Evolutionary conservation across 495 filamentous ascomycete species (phyloP).

Genomic region (Ascobolus immersus): DNA sequence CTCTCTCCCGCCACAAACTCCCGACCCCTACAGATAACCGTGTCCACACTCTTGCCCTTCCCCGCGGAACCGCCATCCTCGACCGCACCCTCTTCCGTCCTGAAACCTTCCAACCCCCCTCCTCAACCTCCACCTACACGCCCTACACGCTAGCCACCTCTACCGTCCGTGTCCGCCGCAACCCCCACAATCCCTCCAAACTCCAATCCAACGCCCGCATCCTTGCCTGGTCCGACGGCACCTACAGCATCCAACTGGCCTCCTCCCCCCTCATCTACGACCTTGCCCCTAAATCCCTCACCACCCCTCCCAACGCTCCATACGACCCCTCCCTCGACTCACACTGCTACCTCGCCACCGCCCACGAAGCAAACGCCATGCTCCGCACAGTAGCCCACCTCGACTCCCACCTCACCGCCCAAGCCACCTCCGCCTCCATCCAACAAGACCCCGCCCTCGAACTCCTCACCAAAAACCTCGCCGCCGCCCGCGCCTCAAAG

Average conservation of each 20-base stretch:
- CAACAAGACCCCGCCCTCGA: conserved; percentile 41
- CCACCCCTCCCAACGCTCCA: conserved; percentile 25
- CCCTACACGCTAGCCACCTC: conserved; percentile 39
- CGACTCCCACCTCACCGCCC: conserved; percentile 36
- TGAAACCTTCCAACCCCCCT: conserved; percentile 36
- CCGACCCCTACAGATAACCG: conserved; percentile 36
- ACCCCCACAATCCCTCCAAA: conserved; percentile 29
- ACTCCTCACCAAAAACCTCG: conserved; percentile 35
- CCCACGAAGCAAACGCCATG: conserved; percentile 29
- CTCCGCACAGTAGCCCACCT: conserved; percentile 39
- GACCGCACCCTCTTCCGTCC: conserved; percentile 38
- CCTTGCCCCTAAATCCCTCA: conserved; percentile 35
- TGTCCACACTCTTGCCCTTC: conserved; percentile 39
- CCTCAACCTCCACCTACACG: conserved; percentile 24
- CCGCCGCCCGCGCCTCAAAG: conserved; percentile 28
- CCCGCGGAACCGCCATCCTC: conserved; percentile 38
- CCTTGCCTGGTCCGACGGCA: conserved; percentile 50
- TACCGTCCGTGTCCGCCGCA: conserved; percentile 43
- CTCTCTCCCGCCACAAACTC: conserved; percentile 30
- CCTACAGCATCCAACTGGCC: conserved; percentile 44
- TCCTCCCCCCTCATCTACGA: conserved; percentile 40
- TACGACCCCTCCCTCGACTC: conserved; percentile 38
- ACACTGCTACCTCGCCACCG: conserved; percentile 42
- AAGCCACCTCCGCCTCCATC: conserved; percentile 24
- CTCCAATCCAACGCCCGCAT: conserved; percentile 49